Percentiles rank a stretch among this genome's conserved stretches.
Conservation (phyloP, 1,139 yeast species). For the Blastobotrys aristatus region DNA sequence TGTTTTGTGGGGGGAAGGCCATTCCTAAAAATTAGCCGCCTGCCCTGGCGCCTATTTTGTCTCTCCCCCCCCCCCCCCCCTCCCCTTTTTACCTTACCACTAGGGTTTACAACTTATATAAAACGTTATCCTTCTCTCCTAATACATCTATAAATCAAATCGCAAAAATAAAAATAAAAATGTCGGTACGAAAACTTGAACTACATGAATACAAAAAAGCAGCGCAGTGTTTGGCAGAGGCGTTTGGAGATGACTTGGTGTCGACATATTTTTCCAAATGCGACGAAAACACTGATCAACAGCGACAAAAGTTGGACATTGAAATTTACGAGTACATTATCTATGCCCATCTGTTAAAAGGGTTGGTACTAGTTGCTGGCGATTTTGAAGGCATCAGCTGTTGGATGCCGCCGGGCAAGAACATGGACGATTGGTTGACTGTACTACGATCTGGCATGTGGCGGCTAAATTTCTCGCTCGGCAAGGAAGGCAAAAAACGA, state of each 20-base stretch:
- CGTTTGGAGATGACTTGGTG: conserved; percentile 51
- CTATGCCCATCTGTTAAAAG: conserved; percentile 52
- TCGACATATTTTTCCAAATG: conserved; percentile 47
- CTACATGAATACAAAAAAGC: conserved; percentile 49
- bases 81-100: neutral
- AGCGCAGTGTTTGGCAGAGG: conserved; percentile 46
- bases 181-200: conserved; percentile 28
- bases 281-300: conserved; percentile 36
- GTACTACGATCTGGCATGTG: conserved; percentile 54
- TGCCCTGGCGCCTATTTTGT: neutral
- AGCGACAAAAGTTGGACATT: conserved; percentile 41
- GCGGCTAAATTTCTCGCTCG: conserved; percentile 47
- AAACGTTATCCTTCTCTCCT: no score
- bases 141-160: no score
- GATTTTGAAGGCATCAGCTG: conserved; percentile 58
- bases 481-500: conserved; percentile 49
- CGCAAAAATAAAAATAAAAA: neutral
- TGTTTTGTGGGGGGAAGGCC: conserved; percentile 1
- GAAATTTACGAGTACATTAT: conserved; percentile 53
- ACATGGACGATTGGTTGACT: conserved; percentile 43
- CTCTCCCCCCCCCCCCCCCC: neutral
- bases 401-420: conserved; percentile 57
- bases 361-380: conserved; percentile 49
- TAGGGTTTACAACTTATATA: no score
- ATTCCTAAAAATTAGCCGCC: neutral